These are phyloP conservation scores for Fusarium goolgardi DNA, from an alignment of 2,329 filamentous ascomycete genomes.

Conservation along the genomic window DNA sequence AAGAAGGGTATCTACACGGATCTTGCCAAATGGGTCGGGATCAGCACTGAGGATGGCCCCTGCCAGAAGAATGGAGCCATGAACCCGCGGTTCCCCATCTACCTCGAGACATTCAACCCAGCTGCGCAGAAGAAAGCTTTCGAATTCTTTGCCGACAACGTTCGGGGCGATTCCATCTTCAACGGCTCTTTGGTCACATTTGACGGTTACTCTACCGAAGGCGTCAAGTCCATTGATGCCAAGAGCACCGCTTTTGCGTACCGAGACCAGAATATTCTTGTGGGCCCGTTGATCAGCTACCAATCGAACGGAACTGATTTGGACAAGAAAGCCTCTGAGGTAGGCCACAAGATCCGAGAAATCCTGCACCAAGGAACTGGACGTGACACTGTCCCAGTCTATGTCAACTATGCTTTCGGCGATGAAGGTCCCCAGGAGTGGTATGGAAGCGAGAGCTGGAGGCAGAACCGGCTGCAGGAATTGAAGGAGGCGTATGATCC, in stretches of 20 bases:
- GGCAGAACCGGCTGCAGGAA: conserved; percentile 56
- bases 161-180: conserved; percentile 19
- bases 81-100: conserved; percentile 42
- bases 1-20: conserved; percentile 34
- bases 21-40: conserved; percentile 35
- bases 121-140: conserved; percentile 29
- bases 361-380: conserved; percentile 30
- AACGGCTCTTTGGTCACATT: conserved; percentile 61
- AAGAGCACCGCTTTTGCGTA: conserved; percentile 33
- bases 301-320: conserved; percentile 5
- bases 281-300: conserved; percentile 36
- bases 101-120: conserved; percentile 33
- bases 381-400: conserved; percentile 16
- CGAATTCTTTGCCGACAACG: conserved; percentile 24
- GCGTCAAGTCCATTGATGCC: conserved; percentile 39
- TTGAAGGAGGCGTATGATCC: conserved; percentile 64
- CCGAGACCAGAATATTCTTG: conserved; percentile 35
- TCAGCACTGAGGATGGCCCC: conserved; percentile 22
- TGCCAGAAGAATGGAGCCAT: conserved; percentile 40
- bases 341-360: conserved; percentile 29
- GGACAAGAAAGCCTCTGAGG: conserved; percentile 25
- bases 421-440: conserved; percentile 54
- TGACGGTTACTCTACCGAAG: conserved; percentile 63
- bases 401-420: conserved; percentile 65
- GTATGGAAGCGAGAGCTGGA: conserved; percentile 64